phyloP scores from a whole-genome alignment of 257 asterid genomes.

The Avicennia marina region DNA sequence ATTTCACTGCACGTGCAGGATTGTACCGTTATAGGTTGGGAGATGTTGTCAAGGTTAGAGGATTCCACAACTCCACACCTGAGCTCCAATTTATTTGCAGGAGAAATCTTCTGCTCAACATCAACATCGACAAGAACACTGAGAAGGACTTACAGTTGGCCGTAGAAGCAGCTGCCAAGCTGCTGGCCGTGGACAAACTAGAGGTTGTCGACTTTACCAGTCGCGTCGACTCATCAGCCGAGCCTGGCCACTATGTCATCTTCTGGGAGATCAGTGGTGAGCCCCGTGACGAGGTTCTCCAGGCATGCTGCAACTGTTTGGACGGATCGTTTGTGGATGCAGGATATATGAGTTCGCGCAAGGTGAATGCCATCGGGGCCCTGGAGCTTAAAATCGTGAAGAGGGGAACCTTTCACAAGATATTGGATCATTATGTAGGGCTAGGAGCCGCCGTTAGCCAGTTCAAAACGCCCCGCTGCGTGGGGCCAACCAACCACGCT shows the following conservation, averaged over 20 bases:
- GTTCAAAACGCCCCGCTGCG: conserved; percentile 93
- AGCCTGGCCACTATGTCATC: conserved; percentile 73
- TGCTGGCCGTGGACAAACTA: conserved; percentile 47
- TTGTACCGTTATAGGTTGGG: conserved; percentile 84
- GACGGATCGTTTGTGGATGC: conserved; percentile 74
- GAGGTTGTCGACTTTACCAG: conserved; percentile 93
- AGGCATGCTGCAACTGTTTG: conserved; percentile 83
- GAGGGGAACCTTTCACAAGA: conserved; percentile 82
- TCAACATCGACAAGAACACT: conserved; percentile 91
- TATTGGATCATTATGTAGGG: conserved; percentile 82
- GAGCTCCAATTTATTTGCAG: conserved; percentile 84
- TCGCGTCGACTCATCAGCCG: conserved; percentile 45
- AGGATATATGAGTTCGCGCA: conserved; percentile 75
- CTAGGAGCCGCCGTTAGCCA: conserved; percentile 95
- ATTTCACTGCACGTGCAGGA: conserved; percentile 39
- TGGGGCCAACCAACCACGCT: conserved; percentile 47
- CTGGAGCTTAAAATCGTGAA: conserved; percentile 66
- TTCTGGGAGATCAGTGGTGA: conserved; percentile 85
- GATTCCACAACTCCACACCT: conserved; percentile 87
- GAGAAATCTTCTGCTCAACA: conserved; percentile 70
- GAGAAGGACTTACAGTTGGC: conserved; percentile 88
- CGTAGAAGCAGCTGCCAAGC: conserved; percentile 65
- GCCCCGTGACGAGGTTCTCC: conserved; percentile 39
- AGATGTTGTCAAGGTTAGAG: conserved; percentile 78
- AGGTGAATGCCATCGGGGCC: conserved; percentile 50